Base-by-base conservation (phyloP, 2,329 filamentous ascomycete genomes). In the Ramularia endophylla region DNA sequence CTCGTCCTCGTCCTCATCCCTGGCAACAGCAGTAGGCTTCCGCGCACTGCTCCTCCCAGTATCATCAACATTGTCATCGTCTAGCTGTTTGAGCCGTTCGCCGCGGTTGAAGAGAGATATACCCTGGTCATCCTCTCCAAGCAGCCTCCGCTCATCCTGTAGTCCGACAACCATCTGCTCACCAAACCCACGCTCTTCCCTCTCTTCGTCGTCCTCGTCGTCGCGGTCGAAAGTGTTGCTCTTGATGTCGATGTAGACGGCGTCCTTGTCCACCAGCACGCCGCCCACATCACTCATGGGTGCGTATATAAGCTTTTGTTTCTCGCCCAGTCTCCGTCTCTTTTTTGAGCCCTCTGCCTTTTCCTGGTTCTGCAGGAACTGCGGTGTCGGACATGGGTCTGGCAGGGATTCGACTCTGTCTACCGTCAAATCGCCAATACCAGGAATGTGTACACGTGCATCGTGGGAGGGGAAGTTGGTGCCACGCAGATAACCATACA, bases 241-340 rank as follows among this genome's bases (percentile, higher is more conserved):
- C 60, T 81, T 83, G 31, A 84, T 67, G 56, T 84, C 78, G 48
- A 84, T 95, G 69, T 94, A 98, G 27, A 98, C 89, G 6, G 90
- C 89, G 65, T 98, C 92, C 47, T 94, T 94, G 53, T 98, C 92
- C 38, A 98, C 90, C 60, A 97, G 81, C 9, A 98, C 78, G 56
- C 92, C 92, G 51, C 89, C 94, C 25, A 95, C 88, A 65, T 98
- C 92, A 18, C 89, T 95, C 90, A 98, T 97, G 25, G 92, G 94
- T 2, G 92, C 94, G 65, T 95, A 94, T 4, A 98, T 70, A 55
- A 94, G 80, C 68, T 95, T 95, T 61, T 98, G 90, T 67, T 97
- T 98, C 61, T 98, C 92, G 22, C 94, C 92, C 11, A 98, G 69
- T 42, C 89, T 77, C 57, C 83, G 80, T 50, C 88, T 74, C 29